Conservation (phyloP, 176 grass and related monocot genomes). For the Sorghum bicolor region Sorghum_bicolor_NCBIv3 NC_012872.2:12486501-12487000, state of each 20-base stretch:
- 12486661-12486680: not conserved
- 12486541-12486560: not conserved
- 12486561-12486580: not conserved
- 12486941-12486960: not conserved
- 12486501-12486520: not conserved
- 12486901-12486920: not conserved
- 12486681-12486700: not conserved
- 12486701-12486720: not conserved
- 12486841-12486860: not conserved
- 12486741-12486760: not conserved
- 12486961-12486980: not conserved
- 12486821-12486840: not conserved
- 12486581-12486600: not conserved
- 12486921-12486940: not conserved
- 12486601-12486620: not conserved
- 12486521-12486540: not conserved
- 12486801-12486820: not conserved
- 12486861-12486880: not conserved
- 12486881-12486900: not conserved
- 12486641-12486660: not conserved
- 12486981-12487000: not conserved
- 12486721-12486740: slow-evolving; percentile 3
- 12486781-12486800: not conserved
- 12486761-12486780: not conserved
- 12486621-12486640: slow-evolving; percentile 13